Evolutionary conservation across 78 protist genomes (phyloP), one percentile per base, ranked within the genome.

Genomic region (Cavenderia fasciculata): DNA sequence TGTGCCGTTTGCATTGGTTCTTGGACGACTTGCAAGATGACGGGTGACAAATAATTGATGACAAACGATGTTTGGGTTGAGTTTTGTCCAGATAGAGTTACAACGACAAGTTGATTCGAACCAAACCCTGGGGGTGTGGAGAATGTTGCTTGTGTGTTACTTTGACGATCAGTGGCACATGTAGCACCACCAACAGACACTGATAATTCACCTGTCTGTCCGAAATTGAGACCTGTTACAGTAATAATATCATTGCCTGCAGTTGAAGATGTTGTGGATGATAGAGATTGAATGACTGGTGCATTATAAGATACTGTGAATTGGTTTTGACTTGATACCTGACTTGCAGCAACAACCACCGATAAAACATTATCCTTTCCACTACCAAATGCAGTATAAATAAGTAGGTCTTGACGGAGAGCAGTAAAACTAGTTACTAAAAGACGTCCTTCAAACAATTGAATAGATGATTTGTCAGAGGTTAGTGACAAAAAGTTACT

Each of bases 1-100:
- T 38, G 33, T 4, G 47, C 49, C 11, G 69, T 33, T 5, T 2
- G 6, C 4, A 27, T 57, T 57, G 63, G 63, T n/a, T n/a, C n/a
- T 40, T 63, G 72, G 33, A 63, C n/a, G 1, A 63, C 54, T 40
- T 63, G 72, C 51, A 63, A 40, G 72, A 63, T 63, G 47, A 18
- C 72, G 3, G 72, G 72, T 19, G 47, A 5, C n/a, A 47, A 23
- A 18, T 63, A 63, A n/a, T n/a, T n/a, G n/a, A n/a, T n/a, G n/a
- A n/a, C n/a, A n/a, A n/a, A n/a, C n/a, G n/a, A n/a, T 29, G 72
- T 63, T 6, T 38, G 38, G 14, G 47, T 33, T 33, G 72, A 47
- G 3, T 47, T 47, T n/a, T 63, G 72, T 14, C 47, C 72, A 40
- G 33, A 43, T 21, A 63, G 33, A 3, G 7, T 21, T 21, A 63